Percentiles rank a stretch among this genome's conserved stretches.
Conservation (phyloP, 345 rosid genomes). For the Pistacia integerrima region DNA sequence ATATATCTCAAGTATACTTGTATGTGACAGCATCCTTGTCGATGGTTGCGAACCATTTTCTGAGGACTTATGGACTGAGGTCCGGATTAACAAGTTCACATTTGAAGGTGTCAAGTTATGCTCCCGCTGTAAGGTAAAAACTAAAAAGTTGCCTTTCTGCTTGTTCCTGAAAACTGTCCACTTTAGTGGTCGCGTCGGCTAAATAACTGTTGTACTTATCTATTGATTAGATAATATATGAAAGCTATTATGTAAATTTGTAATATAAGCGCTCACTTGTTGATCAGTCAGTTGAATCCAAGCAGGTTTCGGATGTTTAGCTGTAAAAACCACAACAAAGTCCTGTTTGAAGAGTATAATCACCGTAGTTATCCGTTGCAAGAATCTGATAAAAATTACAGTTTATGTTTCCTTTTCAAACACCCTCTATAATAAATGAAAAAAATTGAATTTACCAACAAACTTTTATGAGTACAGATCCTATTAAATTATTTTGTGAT, state of each 20-base stretch:
- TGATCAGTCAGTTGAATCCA: not conserved
- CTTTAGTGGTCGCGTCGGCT: not conserved
- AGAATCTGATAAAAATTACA: not conserved
- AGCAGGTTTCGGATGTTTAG: not conserved
- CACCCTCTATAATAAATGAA: not conserved
- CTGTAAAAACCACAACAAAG: not conserved
- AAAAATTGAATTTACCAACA: not conserved
- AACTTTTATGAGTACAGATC: not conserved
- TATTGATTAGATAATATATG: not conserved
- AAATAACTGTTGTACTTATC: not conserved
- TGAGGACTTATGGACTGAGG: conserved; percentile 86
- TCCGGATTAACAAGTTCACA: conserved; percentile 48
- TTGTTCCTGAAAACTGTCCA: not conserved
- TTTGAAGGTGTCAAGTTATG: conserved; percentile 75
- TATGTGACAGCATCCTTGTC: conserved; percentile 65
- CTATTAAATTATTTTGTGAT: not conserved
- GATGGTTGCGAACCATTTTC: conserved; percentile 81
- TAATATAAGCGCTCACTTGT: not conserved
- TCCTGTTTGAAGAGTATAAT: not conserved
- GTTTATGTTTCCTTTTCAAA: not conserved
- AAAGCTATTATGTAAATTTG: not conserved
- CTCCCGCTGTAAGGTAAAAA: conserved; percentile 79
- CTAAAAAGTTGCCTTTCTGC: conserved; percentile 4
- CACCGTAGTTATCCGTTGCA: not conserved
- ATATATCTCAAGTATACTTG: conserved; percentile 2